phyloP scores from a whole-genome alignment of 2,329 filamentous ascomycete species.

The Monosporascus ibericus region DNA sequence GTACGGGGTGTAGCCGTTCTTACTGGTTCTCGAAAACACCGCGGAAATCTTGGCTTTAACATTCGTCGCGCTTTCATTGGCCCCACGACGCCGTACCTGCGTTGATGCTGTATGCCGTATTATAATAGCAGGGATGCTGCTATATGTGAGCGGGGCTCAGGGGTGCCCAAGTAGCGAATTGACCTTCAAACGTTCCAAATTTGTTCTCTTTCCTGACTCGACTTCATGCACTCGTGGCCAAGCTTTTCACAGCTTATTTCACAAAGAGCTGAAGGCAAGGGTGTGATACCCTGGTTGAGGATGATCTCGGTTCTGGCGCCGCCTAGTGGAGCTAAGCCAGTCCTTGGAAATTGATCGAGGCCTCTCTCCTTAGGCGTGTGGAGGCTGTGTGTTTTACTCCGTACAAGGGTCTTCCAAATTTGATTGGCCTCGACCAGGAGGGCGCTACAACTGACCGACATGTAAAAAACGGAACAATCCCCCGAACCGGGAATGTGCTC shows the following conservation, averaged over 20 bases:
- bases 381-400: slow-evolving; percentile 8
- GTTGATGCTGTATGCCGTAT: slow-evolving; percentile 9
- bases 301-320: background rate
- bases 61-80: slow-evolving; percentile 15
- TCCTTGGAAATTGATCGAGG: slow-evolving; percentile 13
- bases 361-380: slow-evolving; percentile 6
- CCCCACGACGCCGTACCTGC: slow-evolving; percentile 26
- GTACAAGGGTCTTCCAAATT: slow-evolving; percentile 4
- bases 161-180: slow-evolving; percentile 8
- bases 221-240: no score
- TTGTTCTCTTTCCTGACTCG: no score
- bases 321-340: slow-evolving; percentile 13
- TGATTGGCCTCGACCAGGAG: background rate
- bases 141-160: slow-evolving; percentile 12
- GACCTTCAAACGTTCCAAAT: background rate
- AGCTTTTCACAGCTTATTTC: no score
- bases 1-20: background rate
- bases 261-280: background rate
- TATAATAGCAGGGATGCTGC: background rate
- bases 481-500: slow-evolving; percentile 13
- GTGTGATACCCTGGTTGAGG: background rate
- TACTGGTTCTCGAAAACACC: slow-evolving; percentile 8
- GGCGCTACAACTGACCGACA: slow-evolving; percentile 1
- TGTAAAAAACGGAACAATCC: slow-evolving; percentile 19
- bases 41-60: slow-evolving; percentile 3